Percentiles rank a stretch among this genome's conserved stretches.
phyloP scores from a whole-genome alignment of 2,329 filamentous ascomycete genomes.

The Fusarium albidum region DNA sequence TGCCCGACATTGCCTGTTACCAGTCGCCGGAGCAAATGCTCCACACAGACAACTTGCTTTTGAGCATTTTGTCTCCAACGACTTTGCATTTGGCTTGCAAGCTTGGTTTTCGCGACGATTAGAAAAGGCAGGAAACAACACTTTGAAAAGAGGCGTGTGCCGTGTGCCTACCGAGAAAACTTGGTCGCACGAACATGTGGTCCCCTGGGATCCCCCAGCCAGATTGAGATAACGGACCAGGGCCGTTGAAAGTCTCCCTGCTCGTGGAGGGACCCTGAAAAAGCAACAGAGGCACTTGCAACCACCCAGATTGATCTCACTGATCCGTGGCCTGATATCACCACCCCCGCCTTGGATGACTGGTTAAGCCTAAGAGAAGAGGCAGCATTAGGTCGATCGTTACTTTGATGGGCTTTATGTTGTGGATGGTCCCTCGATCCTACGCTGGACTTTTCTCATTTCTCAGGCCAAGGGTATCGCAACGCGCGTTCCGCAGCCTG shows the following conservation, averaged over 20 bases:
- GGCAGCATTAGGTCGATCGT: slow-evolving; percentile 9
- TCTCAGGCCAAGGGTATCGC: not conserved
- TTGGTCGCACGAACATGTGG: no score
- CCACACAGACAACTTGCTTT: slow-evolving; percentile 1
- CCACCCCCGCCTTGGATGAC: not conserved
- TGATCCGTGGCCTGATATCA: not conserved
- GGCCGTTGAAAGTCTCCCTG: no score
- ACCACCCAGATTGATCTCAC: not conserved
- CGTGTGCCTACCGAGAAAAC: no score
- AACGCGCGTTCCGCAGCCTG: not conserved
- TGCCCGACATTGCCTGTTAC: not conserved
- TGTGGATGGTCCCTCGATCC: not conserved
- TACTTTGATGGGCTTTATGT: slow-evolving; percentile 1
- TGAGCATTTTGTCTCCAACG: no score
- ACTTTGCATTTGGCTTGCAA: no score
- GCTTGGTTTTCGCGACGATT: no score
- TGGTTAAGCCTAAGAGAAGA: not conserved
- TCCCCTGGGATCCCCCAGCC: no score
- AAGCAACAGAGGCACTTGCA: not conserved
- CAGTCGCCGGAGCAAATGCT: slow-evolving; percentile 17
- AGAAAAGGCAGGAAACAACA: no score
- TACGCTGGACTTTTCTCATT: not conserved
- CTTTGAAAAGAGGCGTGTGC: no score
- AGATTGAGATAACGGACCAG: no score
- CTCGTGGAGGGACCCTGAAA: slow-evolving; percentile 8